Base-by-base conservation (phyloP, 345 rosid species). In the Sonneratia alba region DNA sequence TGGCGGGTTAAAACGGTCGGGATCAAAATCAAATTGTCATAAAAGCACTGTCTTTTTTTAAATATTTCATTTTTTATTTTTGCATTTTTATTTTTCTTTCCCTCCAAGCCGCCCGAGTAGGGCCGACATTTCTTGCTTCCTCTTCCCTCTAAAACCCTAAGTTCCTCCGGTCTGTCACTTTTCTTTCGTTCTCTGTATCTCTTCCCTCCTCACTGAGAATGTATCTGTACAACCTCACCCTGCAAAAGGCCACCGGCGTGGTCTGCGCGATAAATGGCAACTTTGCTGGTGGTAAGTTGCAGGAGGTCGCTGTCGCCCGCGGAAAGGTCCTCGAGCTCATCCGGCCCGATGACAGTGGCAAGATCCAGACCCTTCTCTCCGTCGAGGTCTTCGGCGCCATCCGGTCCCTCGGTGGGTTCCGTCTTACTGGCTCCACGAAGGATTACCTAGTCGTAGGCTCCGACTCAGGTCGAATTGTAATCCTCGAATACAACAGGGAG, bases 391-490 rank as follows among this genome's bases (percentile, higher is more conserved):
- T 95, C 68, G 99, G 99, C 13, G 95, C 94, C 9, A 84, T 95
- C 42, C 87, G 98, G 74, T 90, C 96, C 42, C 36, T 95, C 67
- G 96, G 93, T 71, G 97, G 87, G 77, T 94, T 95, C 76, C 81
- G 99, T 37, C 82, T 95, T n/a, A 95, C 98, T 6, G 99, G 99
- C 37, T 83, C 94, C 19, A 90, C 85, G 53, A 95, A 95, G 74
- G 99, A 95, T 74, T 95, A 92, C 66, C 82, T 95, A n/a, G 98
- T 90, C 3, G 96, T 92, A 2, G 98, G 99, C n/a, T 95, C 98
- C 2, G 99, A 95, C 80, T 95, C 99, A 12, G 99, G 99, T 45
- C 83, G 99, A 71, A 92, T 95, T 49, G 97, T 95, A 3, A 95
- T 95, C 10, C 75, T 95, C 11, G 99, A 95, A 38, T 95, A 89